Conservation (phyloP, 768 basidiomycete species). For the Xerocomellus chrysenteron region DNA sequence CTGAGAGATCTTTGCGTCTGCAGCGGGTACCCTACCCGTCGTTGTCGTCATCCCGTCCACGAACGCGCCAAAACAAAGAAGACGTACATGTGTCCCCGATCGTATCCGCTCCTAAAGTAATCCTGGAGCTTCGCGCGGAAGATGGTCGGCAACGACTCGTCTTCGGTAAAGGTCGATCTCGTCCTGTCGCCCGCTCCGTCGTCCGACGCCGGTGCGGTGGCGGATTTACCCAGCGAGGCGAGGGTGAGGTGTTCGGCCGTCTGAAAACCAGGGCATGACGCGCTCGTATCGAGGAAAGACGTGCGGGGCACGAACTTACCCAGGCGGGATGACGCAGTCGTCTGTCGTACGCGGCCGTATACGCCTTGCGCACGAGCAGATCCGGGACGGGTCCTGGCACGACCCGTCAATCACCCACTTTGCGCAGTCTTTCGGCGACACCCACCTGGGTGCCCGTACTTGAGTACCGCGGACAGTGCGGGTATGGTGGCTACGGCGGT, state of each 20-base stretch:
- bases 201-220: conserved; percentile 30
- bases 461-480: conserved; percentile 47
- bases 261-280: conserved; percentile 37
- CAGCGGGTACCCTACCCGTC: conserved; percentile 81
- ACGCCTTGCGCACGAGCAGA: conserved; percentile 74
- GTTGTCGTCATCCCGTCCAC: not conserved
- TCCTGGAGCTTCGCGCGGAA: conserved; percentile 87
- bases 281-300: not conserved
- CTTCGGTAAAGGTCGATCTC: conserved; percentile 82
- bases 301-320: conserved; percentile 46
- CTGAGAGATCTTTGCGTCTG: conserved; percentile 91
- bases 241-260: conserved; percentile 94
- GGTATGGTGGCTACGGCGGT: conserved; percentile 25
- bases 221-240: conserved; percentile 61
- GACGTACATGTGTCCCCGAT: conserved; percentile 92
- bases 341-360: conserved; percentile 89
- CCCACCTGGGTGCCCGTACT: conserved; percentile 32
- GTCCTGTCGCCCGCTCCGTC: conserved; percentile 61
- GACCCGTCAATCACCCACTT: conserved; percentile 2
- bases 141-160: conserved; percentile 65
- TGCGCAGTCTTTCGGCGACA: not conserved
- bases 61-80: not conserved
- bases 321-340: conserved; percentile 89
- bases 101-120: conserved; percentile 92
- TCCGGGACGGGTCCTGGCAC: conserved; percentile 81